Conservation (phyloP, 2,329 filamentous ascomycete genomes). For the Arthrobotrys conoides region DNA sequence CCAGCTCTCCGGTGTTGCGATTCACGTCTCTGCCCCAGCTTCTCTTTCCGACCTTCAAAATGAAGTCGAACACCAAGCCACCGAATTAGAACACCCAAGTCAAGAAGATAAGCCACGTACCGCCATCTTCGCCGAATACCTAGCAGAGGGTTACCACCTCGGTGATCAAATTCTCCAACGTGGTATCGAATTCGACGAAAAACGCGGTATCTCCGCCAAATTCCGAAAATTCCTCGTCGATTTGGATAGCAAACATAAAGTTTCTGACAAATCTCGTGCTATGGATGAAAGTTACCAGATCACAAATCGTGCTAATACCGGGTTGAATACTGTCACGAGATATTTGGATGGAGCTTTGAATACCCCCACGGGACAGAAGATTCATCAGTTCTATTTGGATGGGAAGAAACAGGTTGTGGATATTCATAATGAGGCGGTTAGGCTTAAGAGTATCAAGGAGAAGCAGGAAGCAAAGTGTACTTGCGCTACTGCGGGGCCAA, state of each 20-base stretch:
- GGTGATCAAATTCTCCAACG: constrained; percentile 71
- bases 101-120: constrained; percentile 98
- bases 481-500: constrained; percentile 31
- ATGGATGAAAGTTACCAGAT: constrained; percentile 89
- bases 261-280: constrained; percentile 85
- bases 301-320: constrained; percentile 74
- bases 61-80: constrained; percentile 72
- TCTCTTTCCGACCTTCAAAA: constrained; percentile 74
- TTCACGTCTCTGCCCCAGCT: constrained; percentile 82
- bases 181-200: constrained; percentile 83
- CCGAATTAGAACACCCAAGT: constrained; percentile 75
- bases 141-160: constrained; percentile 92
- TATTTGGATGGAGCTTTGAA: constrained; percentile 96
- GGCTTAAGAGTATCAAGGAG: constrained; percentile 79
- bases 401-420: constrained; percentile 91
- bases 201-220: constrained; percentile 85
- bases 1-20: constrained; percentile 81
- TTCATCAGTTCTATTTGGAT: constrained; percentile 88
- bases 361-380: constrained; percentile 88
- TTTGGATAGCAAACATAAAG: constrained; percentile 89
- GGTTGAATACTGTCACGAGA: constrained; percentile 73
- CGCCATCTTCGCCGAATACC: constrained; percentile 94
- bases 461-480: constrained; percentile 37
- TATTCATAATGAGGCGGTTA: constrained; percentile 90
- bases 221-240: constrained; percentile 77